Evolutionary conservation across 345 rosid species (phyloP).

Genomic region (Boechera retrofracta): DNA sequence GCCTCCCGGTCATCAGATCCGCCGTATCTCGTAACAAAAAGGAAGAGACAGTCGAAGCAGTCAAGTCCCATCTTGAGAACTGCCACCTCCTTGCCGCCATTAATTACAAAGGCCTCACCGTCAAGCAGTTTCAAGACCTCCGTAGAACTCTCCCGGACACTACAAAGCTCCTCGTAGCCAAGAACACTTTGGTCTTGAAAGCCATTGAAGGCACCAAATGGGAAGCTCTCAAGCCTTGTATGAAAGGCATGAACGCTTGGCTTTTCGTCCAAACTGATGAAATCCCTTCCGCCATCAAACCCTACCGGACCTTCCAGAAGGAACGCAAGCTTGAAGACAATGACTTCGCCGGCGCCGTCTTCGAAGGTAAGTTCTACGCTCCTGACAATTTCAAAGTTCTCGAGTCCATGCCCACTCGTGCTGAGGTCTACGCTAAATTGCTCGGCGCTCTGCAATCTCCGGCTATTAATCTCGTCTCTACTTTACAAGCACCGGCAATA

Average conservation of each 20-base stretch:
- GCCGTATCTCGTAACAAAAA: slow-evolving; percentile 85
- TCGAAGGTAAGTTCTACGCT: slow-evolving; percentile 87
- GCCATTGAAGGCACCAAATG: slow-evolving; percentile 90
- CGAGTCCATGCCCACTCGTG: slow-evolving; percentile 83
- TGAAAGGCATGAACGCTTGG: slow-evolving; percentile 98
- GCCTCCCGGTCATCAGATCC: slow-evolving; percentile 57
- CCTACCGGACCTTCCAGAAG: slow-evolving; percentile 76
- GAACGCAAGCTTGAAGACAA: slow-evolving; percentile 74
- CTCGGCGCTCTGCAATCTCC: slow-evolving; percentile 83
- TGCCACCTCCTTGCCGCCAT: slow-evolving; percentile 87
- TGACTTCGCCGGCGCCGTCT: slow-evolving; percentile 88
- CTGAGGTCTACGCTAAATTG: slow-evolving; percentile 84
- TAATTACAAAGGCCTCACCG: slow-evolving; percentile 78
- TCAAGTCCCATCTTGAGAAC: slow-evolving; percentile 75
- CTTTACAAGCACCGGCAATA: slow-evolving; percentile 88
- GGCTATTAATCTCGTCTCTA: slow-evolving; percentile 74
- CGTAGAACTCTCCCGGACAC: slow-evolving; percentile 72
- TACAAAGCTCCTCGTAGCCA: slow-evolving; percentile 76
- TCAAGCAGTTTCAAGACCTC: slow-evolving; percentile 84
- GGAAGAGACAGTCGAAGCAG: slow-evolving; percentile 82
- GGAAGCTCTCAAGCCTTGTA: slow-evolving; percentile 87
- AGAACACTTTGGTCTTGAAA: slow-evolving; percentile 82
- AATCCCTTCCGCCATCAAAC: slow-evolving; percentile 81
- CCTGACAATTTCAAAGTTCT: slow-evolving; percentile 75
- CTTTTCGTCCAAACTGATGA: slow-evolving; percentile 90